Evolutionary conservation across 1,139 yeast genomes (phyloP).

Genomic region (Candida neerlandica): DNA sequence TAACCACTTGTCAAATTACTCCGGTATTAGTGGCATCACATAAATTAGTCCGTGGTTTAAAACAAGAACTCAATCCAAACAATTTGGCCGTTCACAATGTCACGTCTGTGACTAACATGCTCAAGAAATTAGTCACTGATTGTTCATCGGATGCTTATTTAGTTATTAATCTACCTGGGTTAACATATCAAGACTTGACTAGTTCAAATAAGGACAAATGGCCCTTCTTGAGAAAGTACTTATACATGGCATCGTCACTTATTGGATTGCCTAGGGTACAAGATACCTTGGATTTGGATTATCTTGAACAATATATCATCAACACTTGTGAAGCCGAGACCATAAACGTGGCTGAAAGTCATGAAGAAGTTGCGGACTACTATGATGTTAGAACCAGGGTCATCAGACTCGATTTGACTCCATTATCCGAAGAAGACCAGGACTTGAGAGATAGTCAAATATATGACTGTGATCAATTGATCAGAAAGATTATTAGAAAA

Average conservation of each 20-base stretch:
- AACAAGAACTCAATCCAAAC: slow-evolving; percentile 24
- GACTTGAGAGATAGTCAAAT: slow-evolving; percentile 13
- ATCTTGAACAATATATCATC: slow-evolving; percentile 43
- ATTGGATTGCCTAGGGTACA: slow-evolving; percentile 59
- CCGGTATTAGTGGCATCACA: slow-evolving; percentile 49
- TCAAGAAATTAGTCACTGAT: slow-evolving; percentile 52
- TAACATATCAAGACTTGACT: slow-evolving; percentile 58
- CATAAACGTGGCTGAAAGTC: slow-evolving; percentile 37
- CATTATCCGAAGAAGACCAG: slow-evolving; percentile 38
- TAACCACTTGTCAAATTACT: slow-evolving; percentile 14
- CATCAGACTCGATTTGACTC: slow-evolving; percentile 55
- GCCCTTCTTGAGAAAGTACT: slow-evolving; percentile 55
- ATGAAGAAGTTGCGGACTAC: slow-evolving; percentile 47
- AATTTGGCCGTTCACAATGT: slow-evolving; percentile 22
- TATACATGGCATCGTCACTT: slow-evolving; percentile 63
- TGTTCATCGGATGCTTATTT: slow-evolving; percentile 75
- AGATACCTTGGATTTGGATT: slow-evolving; percentile 49
- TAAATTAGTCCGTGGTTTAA: slow-evolving; percentile 38
- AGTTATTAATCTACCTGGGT: slow-evolving; percentile 71
- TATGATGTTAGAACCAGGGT: slow-evolving; percentile 64
- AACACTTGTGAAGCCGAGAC: slow-evolving; percentile 53
- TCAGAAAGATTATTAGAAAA: slow-evolving; percentile 56
- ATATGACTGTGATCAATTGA: slow-evolving; percentile 49
- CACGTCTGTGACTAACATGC: slow-evolving; percentile 42
- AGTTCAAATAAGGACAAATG: slow-evolving; percentile 44